phyloP scores from a whole-genome alignment of 345 rosid species.

The Pistacia vera region DNA sequence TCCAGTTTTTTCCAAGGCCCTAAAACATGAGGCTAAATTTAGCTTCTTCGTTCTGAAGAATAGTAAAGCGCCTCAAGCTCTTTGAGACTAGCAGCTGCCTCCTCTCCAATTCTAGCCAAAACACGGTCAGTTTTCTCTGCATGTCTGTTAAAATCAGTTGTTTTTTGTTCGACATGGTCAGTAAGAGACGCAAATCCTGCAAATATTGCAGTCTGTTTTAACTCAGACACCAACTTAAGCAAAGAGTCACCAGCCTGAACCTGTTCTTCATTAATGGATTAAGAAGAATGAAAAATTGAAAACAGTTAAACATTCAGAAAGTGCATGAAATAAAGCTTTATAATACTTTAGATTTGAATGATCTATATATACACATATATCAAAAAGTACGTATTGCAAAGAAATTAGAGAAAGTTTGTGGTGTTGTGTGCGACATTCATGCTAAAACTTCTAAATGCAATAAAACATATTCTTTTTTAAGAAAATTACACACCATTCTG shows the following conservation, averaged over 20 bases:
- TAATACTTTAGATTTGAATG: too few species aligned
- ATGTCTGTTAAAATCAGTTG: slow-evolving; percentile 55
- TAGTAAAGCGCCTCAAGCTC: slow-evolving; percentile 82
- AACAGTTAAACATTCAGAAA: neutral
- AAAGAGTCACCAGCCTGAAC: slow-evolving; percentile 91
- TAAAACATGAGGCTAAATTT: slow-evolving; percentile 19
- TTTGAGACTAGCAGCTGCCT: slow-evolving; percentile 85
- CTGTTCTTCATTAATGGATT: slow-evolving; percentile 34
- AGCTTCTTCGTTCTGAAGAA: slow-evolving; percentile 59
- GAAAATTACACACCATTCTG: slow-evolving; percentile 58
- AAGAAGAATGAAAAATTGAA: neutral
- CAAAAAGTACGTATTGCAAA: too few species aligned
- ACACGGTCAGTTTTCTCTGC: slow-evolving; percentile 62
- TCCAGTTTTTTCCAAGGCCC: neutral
- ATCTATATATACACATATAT: too few species aligned
- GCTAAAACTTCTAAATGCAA: too few species aligned
- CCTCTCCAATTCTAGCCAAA: slow-evolving; percentile 75
- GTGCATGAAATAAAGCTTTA: neutral
- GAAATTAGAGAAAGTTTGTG: too few species aligned
- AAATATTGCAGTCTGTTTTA: slow-evolving; percentile 88
- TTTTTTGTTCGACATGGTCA: slow-evolving; percentile 83
- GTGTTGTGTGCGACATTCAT: too few species aligned
- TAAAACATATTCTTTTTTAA: too few species aligned
- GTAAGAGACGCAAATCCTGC: slow-evolving; percentile 94
- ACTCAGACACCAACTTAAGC: slow-evolving; percentile 79